Base-by-base conservation (phyloP, 1,139 yeast genomes). In the Saccharomycopsis hybrid region DNA sequence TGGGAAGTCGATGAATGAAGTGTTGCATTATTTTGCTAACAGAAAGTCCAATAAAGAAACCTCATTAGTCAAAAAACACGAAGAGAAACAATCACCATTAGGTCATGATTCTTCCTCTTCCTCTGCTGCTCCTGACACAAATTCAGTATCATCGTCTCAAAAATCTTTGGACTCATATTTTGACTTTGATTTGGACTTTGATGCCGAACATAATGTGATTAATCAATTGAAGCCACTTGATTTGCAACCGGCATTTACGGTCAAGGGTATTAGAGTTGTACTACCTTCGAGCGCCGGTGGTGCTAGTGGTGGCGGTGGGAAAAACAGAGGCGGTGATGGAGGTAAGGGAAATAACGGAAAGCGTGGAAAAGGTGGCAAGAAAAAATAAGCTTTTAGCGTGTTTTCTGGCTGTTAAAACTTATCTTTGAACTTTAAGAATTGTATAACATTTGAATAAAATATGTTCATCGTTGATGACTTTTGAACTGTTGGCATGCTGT, bases 1-100 rank as follows among this genome's bases (percentile, higher is more conserved):
- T 65, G 96, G 97, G 2, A 92, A 92, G 62, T 82, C 94, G 0
- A 72, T 88, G 38, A 75, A 75, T 53, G 96, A 89, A 54, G 72
- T 80, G 1, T 59, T 89, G 49, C 74, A 78, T 55, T 75, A 75
- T 58, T 80, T 89, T 60, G 67, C 73, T 43, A 70, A 68, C 36
- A 71, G 88, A 52, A 78, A 80, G 54, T 61, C 77, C 5, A 51
- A 53, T 35, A 42, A 43, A 27, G 92, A 85, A 57, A 66, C 72
- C 29, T 78, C 75, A 51, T 56, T 65, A 4, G 49, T 58, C 27
- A 62, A 60, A 42, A 62, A 63, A 25, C 25, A 37, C 35, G 53
- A 50, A 43, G 47, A 44, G 9, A 44, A 31, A n/a, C 44, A 32
- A 3, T 47, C 30, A 2, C 8, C 3, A 4, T 8, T 9, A 24